These are phyloP conservation scores for Actinidia chinensis DNA, from an alignment of 179 eudicot species.

Conservation along the genomic window DNA sequence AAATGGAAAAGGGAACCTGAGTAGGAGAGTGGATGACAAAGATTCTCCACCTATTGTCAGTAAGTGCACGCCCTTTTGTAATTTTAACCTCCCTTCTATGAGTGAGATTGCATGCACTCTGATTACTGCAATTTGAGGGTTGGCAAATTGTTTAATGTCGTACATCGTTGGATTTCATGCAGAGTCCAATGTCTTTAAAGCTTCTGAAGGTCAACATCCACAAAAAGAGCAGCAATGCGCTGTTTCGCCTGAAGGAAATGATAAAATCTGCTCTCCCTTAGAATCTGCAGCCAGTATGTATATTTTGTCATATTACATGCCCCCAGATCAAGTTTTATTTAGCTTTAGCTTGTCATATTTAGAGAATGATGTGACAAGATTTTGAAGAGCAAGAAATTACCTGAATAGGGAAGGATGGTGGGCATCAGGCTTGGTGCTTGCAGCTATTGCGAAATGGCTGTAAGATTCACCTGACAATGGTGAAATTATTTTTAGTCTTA, in stretches of 20 bases:
- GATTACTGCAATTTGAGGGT: neutral
- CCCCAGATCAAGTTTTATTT: neutral
- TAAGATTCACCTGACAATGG: neutral
- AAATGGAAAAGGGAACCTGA: slow-evolving; percentile 39
- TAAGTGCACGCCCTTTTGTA: slow-evolving; percentile 28
- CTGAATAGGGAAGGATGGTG: neutral
- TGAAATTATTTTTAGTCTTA: neutral
- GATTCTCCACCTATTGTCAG: slow-evolving; percentile 47
- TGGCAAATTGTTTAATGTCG: neutral
- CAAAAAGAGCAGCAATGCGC: slow-evolving; percentile 28
- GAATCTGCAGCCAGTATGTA: slow-evolving; percentile 38
- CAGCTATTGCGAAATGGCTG: neutral
- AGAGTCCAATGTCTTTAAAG: slow-evolving; percentile 40
- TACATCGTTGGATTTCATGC: slow-evolving; percentile 16
- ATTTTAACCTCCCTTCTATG: neutral
- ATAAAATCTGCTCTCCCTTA: slow-evolving; percentile 29
- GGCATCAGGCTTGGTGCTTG: neutral
- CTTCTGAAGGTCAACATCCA: slow-evolving; percentile 30
- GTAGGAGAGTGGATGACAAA: slow-evolving; percentile 31
- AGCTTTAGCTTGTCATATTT: neutral
- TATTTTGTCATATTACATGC: slow-evolving; percentile 7
- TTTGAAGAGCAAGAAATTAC: slow-evolving; percentile 2
- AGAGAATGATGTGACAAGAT: neutral
- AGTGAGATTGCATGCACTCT: neutral
- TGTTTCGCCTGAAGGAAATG: slow-evolving; percentile 37